phyloP scores from a whole-genome alignment of 2,329 filamentous ascomycete genomes.

The Ophiocordyceps camponoti-saundersi region DNA sequence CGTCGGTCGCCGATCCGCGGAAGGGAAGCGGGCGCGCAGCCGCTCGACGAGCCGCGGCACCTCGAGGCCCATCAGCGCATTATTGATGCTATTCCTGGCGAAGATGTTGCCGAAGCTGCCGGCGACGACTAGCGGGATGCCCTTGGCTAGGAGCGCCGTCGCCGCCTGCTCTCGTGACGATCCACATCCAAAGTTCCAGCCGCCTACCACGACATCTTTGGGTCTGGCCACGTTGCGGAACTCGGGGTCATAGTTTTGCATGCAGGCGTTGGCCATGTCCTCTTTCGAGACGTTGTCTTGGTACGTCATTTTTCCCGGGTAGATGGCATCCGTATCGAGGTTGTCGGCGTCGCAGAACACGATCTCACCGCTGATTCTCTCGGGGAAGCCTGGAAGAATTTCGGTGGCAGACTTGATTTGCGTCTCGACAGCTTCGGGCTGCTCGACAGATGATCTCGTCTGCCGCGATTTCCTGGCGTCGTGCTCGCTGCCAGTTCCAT shows the following conservation, averaged over 20 bases:
- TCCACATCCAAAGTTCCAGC: slow-evolving; percentile 82
- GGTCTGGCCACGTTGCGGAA: slow-evolving; percentile 48
- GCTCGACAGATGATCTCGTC: slow-evolving; percentile 21
- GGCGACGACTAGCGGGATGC: slow-evolving; percentile 64
- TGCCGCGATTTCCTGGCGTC: slow-evolving; percentile 44
- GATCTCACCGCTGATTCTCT: slow-evolving; percentile 70
- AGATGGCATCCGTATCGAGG: slow-evolving; percentile 85
- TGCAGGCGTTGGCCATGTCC: slow-evolving; percentile 77
- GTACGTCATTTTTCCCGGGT: slow-evolving; percentile 84
- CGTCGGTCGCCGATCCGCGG: slow-evolving; percentile 38
- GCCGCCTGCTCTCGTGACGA: slow-evolving; percentile 69
- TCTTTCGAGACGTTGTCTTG: slow-evolving; percentile 64
- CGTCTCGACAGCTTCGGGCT: neutral
- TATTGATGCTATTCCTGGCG: slow-evolving; percentile 62
- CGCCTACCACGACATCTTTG: slow-evolving; percentile 68
- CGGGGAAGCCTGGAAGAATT: slow-evolving; percentile 50
- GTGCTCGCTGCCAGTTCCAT: slow-evolving; percentile 31
- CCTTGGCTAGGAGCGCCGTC: slow-evolving; percentile 66
- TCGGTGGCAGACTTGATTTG: slow-evolving; percentile 2
- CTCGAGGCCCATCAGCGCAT: slow-evolving; percentile 57
- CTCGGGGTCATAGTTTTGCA: slow-evolving; percentile 77
- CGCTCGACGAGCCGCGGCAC: slow-evolving; percentile 49
- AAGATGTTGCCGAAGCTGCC: slow-evolving; percentile 81
- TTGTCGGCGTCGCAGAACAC: slow-evolving; percentile 70
- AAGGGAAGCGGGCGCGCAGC: slow-evolving; percentile 42